Base-by-base conservation (phyloP, 257 asterid genomes). In the Solanum ossicruentum region DNA sequence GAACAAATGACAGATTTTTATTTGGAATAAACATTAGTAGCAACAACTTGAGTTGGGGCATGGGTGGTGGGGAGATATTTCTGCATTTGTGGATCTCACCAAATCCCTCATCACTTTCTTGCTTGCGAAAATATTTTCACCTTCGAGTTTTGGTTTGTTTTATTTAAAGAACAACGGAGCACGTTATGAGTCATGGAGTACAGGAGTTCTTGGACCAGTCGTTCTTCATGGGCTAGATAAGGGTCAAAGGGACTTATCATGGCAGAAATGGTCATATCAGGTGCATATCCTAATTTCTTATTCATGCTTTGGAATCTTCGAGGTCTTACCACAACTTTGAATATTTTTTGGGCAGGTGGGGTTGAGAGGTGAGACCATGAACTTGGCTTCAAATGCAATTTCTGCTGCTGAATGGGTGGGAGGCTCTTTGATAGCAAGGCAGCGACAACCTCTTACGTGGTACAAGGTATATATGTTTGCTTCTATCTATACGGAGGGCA, bases 201-300 rank as follows among this genome's bases (percentile, higher is more conserved):
- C 94, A 1, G 99, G 99, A 84, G 93, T 96, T 83, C 86, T 91
- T 2, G 99, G 99, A 87, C 98, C 99, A 11, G 99, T 96, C 13
- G 86, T 85, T 60, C 85, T 96, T 77, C 87, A 85, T 8, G 98
- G 99, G 72, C 91, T 96, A 45, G 92, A 92, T 85, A 88, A 87
- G 23, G 98, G 98, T 54, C 83, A 88, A 7, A 79, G 81, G 87
- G 98, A 96, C 90, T 89, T 96, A 61, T 95, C 99, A 3, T 36
- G 90, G 91, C 95, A 93, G 88, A 95, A 93, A 87, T 96, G 99
- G 99, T 95, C 98, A 6, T 96, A 96, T 92, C 92, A 92, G 98
- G 99, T 96, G 54, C 66, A 72, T 60, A 21, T 80, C 70, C 36
- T 72, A n/a, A 43, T 55, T 41, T 61, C 71, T 61, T 13, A 4